Percentiles rank a stretch among this genome's conserved stretches.
Evolutionary conservation across 306 rosid species (phyloP).

Genomic region (Quercus cerris): DNA sequence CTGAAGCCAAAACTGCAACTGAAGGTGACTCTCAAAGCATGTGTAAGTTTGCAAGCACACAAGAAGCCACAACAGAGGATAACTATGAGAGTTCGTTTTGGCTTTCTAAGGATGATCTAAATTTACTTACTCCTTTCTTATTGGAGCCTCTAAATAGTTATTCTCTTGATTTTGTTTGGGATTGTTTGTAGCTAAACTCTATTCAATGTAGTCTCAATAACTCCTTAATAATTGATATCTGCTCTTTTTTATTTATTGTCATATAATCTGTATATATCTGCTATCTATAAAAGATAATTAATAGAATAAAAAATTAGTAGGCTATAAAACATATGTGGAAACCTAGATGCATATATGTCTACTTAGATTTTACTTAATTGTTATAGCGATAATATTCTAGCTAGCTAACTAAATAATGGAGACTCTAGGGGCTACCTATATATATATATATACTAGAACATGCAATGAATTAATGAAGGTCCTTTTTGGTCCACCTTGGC

Average conservation of each 20-base stretch:
- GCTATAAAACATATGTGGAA: too few species aligned
- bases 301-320: too few species aligned
- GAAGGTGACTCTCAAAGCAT: neutral
- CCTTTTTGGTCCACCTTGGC: too few species aligned
- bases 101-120: constrained; percentile 12
- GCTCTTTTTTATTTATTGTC: neutral
- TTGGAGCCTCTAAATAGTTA: constrained; percentile 23
- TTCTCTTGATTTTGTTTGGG: constrained; percentile 19
- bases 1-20: neutral
- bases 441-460: too few species aligned
- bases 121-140: neutral
- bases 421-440: too few species aligned
- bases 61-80: constrained; percentile 5
- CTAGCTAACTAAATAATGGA: too few species aligned
- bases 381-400: too few species aligned
- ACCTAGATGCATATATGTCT: too few species aligned
- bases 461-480: too few species aligned
- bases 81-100: constrained; percentile 17
- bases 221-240: neutral
- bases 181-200: constrained; percentile 21
- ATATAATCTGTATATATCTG: too few species aligned
- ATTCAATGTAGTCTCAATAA: neutral
- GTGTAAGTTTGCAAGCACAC: neutral
- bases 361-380: too few species aligned
- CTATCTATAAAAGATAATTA: neutral